Evolutionary conservation across 306 rosid genomes (phyloP), one percentile per base, ranked within the genome.

Genomic region (Urtica urens): DNA sequence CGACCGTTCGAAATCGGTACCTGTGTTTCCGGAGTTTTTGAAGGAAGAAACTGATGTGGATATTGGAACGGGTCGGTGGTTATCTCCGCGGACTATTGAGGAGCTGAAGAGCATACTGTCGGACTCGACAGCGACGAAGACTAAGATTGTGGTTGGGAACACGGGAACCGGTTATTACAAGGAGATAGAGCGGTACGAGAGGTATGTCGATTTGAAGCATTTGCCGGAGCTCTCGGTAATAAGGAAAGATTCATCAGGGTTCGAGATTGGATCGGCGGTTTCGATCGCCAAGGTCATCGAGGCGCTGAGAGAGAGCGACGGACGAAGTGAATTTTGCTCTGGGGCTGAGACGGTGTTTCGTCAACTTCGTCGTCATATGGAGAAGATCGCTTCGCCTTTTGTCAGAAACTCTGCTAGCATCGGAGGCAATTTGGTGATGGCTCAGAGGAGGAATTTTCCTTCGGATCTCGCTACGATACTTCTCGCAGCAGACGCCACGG

Each of bases 401-500:
- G 51, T 90, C 37, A 64, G 90, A 34, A 90, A 78, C 40, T 76
- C 90, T 1, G 97, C 79, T 7, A 90, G 92, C 56, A 30, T 84
- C 2, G 95, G 95, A 30, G 95, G 97, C 15, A 90, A 90, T 77
- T 60, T 90, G 68, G 78, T 90, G 53, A 81, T 84, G 87, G 94
- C 97, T 14, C 97, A 90, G 50, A 81, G 67, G 62, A 66, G 39
- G 43, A 29, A 69, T 38, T 90, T 90, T 71, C 97, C 97, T 70
- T 90, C 97, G 2, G 97, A 90, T 60, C 71, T 90, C 41, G 85
- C 87, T 23, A 75, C 93, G 0, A 58, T 81, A 60, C 87, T 90
- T 53, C 92, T 90, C 59, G 82, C 95, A 50, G 82, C 55, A 28
- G 95, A 66, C 67, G 57, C 97, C 55, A 39, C 46, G 61, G 80